Conservation (phyloP, 179 eudicot species). For the Patellifolia procumbens region DNA sequence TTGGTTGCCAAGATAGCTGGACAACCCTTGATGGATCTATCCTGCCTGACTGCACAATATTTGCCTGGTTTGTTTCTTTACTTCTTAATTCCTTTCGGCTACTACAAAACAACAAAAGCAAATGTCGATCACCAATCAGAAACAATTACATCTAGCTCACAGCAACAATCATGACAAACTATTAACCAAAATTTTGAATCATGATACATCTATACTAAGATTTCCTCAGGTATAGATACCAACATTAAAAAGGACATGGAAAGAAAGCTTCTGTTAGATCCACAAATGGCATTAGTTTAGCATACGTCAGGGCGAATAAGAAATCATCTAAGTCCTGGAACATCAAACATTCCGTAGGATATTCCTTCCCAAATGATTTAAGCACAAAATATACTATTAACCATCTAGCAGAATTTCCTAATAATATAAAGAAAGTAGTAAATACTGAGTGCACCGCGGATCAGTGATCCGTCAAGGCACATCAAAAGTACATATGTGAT, state of each 20-base stretch:
- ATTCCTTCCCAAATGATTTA: constrained; percentile 1
- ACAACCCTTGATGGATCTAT: constrained; percentile 70
- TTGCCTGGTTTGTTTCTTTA: constrained; percentile 35
- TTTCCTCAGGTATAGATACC: not conserved
- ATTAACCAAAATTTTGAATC: not conserved
- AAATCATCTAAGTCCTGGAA: too few species aligned
- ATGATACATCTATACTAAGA: not conserved
- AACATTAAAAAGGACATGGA: too few species aligned
- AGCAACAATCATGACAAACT: not conserved
- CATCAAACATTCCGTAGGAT: not conserved
- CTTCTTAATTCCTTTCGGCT: constrained; percentile 59
- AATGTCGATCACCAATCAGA: constrained; percentile 3
- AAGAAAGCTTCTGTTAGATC: too few species aligned
- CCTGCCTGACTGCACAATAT: constrained; percentile 36
- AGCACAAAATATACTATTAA: not conserved
- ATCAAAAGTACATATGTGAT: too few species aligned
- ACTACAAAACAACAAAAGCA: constrained; percentile 37
- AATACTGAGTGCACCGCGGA: too few species aligned
- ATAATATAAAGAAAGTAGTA: not conserved
- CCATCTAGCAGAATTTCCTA: not conserved
- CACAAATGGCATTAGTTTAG: too few species aligned
- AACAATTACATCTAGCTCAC: constrained; percentile 1
- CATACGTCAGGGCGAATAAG: too few species aligned
- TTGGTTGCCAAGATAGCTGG: constrained; percentile 88
- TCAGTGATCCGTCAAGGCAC: too few species aligned